phyloP scores from a whole-genome alignment of 345 rosid species.

The Pistacia atlantica region DNA sequence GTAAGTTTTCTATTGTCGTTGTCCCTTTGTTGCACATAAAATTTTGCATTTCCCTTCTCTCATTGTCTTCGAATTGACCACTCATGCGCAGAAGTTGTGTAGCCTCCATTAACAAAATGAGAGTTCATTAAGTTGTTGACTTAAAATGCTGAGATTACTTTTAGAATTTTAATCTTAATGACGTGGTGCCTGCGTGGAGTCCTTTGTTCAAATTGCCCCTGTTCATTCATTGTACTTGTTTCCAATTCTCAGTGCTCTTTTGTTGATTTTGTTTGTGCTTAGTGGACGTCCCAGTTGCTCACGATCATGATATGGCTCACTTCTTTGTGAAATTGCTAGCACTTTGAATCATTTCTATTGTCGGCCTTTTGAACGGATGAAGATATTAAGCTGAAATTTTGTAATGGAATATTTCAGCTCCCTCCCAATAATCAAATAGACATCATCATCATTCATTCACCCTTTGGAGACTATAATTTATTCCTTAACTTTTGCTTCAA shows the following conservation, averaged over 20 bases:
- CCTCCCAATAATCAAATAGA: background rate
- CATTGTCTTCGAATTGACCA: background rate
- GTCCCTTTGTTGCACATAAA: background rate
- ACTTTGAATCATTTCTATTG: background rate
- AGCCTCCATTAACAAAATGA: background rate
- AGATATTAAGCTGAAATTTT: background rate
- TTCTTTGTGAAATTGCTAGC: background rate
- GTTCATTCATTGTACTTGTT: background rate
- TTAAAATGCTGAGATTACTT: background rate
- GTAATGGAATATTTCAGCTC: background rate
- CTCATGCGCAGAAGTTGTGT: background rate
- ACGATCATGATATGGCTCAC: background rate
- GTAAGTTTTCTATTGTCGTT: background rate
- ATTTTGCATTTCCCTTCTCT: background rate
- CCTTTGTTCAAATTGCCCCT: background rate
- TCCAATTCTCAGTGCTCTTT: background rate
- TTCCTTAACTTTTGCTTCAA: background rate
- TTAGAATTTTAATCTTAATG: background rate
- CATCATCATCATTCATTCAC: background rate
- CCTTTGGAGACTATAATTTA: background rate
- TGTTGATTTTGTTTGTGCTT: background rate
- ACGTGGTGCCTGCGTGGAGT: background rate
- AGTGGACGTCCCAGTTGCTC: conserved; percentile 1
- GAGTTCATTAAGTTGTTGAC: background rate
- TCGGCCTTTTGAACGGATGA: background rate